Evolutionary conservation across 1,284 basidiomycete genomes (phyloP).

Genomic region (Sanguinoderma infundibulare): DNA sequence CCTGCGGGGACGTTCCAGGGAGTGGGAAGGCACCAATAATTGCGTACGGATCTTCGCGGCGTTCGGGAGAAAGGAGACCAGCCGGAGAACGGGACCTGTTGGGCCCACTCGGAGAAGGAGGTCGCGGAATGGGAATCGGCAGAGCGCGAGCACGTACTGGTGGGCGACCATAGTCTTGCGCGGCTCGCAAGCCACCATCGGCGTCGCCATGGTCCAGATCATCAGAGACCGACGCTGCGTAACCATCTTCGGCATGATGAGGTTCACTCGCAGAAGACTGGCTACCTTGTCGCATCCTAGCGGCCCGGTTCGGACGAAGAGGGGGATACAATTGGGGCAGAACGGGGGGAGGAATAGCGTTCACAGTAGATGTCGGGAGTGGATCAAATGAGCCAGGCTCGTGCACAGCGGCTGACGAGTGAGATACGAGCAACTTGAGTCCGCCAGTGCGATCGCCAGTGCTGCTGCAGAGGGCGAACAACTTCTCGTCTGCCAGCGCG

Average conservation of each 20-base stretch:
- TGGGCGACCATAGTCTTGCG: conserved; percentile 40
- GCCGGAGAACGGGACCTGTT: conserved; percentile 33
- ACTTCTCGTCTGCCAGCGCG: conserved; percentile 67
- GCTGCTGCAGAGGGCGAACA: conserved; percentile 75
- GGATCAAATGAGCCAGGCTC: conserved; percentile 44
- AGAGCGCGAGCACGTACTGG: conserved; percentile 33
- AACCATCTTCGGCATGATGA: conserved; percentile 54
- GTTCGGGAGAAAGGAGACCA: conserved; percentile 49
- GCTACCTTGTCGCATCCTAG: conserved; percentile 66
- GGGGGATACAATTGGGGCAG: conserved; percentile 47
- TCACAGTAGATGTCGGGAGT: conserved; percentile 47
- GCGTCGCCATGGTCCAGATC: conserved; percentile 64
- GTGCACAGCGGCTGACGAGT: conserved; percentile 62
- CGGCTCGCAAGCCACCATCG: conserved; percentile 47
- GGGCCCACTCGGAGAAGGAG: conserved; percentile 33
- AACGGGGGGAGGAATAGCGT: conserved; percentile 58
- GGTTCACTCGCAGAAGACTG: conserved; percentile 72
- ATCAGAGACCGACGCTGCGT: conserved; percentile 68
- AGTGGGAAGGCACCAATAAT: conserved; percentile 20
- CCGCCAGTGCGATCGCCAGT: conserved; percentile 76
- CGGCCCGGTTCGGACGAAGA: conserved; percentile 53
- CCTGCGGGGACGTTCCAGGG: conserved; percentile 26
- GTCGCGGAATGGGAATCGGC: conserved; percentile 38
- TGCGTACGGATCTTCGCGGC: conserved; percentile 33
- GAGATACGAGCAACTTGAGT: conserved; percentile 82